Percentiles rank a stretch among this genome's conserved stretches.
These are phyloP conservation scores for Gypsophila paniculata DNA, from an alignment of 179 eudicot genomes.

Conservation along the genomic window DNA sequence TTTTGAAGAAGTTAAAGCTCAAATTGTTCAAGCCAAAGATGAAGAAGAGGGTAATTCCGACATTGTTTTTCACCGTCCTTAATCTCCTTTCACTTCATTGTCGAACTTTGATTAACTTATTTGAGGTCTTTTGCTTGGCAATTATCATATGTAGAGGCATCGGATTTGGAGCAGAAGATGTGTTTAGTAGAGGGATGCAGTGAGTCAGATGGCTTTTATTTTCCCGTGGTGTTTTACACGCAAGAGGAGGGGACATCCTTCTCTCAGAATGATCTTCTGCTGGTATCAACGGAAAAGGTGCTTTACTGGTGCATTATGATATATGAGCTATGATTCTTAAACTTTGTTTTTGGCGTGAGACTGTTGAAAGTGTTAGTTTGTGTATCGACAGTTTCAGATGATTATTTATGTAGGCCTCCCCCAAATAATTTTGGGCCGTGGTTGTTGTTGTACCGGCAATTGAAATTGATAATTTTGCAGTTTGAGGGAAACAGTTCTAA, in stretches of 20 bases:
- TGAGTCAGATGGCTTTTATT: slow-evolving; percentile 65
- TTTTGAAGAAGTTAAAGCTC: slow-evolving; percentile 89
- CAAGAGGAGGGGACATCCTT: slow-evolving; percentile 34
- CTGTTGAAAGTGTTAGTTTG: no score
- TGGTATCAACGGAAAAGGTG: slow-evolving; percentile 65
- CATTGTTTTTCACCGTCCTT: background rate
- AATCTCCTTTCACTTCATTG: background rate
- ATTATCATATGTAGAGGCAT: slow-evolving; percentile 13
- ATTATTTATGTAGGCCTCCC: no score
- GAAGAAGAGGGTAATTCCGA: slow-evolving; percentile 57
- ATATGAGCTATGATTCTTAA: background rate
- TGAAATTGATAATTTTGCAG: slow-evolving; percentile 38
- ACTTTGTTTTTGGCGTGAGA: background rate
- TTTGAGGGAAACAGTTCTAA: slow-evolving; percentile 40
- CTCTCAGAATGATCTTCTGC: slow-evolving; percentile 63
- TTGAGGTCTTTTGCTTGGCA: slow-evolving; percentile 5
- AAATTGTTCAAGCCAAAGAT: slow-evolving; percentile 50
- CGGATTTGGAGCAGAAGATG: slow-evolving; percentile 26
- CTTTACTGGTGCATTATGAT: slow-evolving; percentile 1
- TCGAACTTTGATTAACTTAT: background rate
- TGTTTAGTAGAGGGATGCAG: slow-evolving; percentile 43
- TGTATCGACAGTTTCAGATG: no score
- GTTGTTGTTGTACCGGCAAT: background rate
- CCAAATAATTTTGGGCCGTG: no score
- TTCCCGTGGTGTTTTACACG: slow-evolving; percentile 30